Percentiles rank a stretch among this genome's conserved stretches.
These are phyloP conservation scores for Puccinia horiana DNA, from an alignment of 1,284 basidiomycete genomes.

Conservation along the genomic window DNA sequence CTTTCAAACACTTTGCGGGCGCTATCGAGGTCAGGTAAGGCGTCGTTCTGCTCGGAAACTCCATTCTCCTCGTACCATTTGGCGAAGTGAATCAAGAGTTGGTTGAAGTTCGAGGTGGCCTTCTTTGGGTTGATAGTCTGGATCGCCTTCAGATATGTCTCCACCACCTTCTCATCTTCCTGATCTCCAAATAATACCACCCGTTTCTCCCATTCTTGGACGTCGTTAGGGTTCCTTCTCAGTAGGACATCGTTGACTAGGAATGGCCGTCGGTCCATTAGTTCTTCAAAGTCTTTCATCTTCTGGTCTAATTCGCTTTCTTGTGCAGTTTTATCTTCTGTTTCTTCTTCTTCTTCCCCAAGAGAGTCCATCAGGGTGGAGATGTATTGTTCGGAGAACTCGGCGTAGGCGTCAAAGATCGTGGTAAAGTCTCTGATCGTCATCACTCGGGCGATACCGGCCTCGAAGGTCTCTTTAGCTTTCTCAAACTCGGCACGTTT, in stretches of 20 bases:
- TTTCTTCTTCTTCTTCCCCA: slow-evolving; percentile 68
- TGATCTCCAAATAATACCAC: slow-evolving; percentile 90
- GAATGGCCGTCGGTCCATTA: slow-evolving; percentile 95
- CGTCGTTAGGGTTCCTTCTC: slow-evolving; percentile 92
- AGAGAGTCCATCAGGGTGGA: slow-evolving; percentile 87
- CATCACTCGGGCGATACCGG: slow-evolving; percentile 78
- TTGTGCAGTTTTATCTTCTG: neutral
- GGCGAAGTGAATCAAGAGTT: slow-evolving; percentile 91
- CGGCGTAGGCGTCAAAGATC: slow-evolving; percentile 94
- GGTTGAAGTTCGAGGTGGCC: slow-evolving; percentile 86
- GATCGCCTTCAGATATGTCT: slow-evolving; percentile 86
- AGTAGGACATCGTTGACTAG: slow-evolving; percentile 93
- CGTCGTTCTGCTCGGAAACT: slow-evolving; percentile 59
- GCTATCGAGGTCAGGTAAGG: slow-evolving; percentile 70
- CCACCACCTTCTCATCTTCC: slow-evolving; percentile 81
- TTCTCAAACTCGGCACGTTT: slow-evolving; percentile 90
- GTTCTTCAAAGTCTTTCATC: slow-evolving; percentile 89
- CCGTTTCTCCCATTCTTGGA: slow-evolving; percentile 98
- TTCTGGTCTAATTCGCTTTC: slow-evolving; percentile 82
- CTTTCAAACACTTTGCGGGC: slow-evolving; percentile 91
- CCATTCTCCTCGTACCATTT: slow-evolving; percentile 98
- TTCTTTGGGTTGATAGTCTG: slow-evolving; percentile 85
- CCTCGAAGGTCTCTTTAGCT: slow-evolving; percentile 82
- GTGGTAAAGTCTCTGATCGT: slow-evolving; percentile 97
- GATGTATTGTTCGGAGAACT: slow-evolving; percentile 88